Conservation (phyloP, 352 stramenopile genomes). For the Phytophthora sojae region DNA sequence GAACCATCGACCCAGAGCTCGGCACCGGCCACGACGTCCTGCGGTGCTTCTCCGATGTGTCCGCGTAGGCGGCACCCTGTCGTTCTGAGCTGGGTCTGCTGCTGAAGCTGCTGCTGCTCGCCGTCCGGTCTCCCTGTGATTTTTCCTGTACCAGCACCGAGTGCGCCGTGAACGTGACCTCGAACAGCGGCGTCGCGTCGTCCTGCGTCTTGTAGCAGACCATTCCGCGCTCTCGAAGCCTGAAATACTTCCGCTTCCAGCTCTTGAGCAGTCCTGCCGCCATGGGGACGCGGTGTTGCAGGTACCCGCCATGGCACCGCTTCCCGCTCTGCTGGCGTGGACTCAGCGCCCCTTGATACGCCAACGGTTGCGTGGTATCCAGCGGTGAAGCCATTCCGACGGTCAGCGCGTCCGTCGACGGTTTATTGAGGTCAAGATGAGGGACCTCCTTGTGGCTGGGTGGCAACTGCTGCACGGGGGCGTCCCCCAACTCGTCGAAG, state of each 20-base stretch:
- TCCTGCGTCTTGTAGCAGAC: slow-evolving; percentile 70
- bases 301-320: slow-evolving; percentile 62
- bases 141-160: slow-evolving; percentile 49
- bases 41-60: slow-evolving; percentile 16
- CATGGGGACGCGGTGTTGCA: slow-evolving; percentile 65
- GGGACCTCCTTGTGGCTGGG: slow-evolving; percentile 10
- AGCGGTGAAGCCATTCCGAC: not conserved
- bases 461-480: slow-evolving; percentile 39
- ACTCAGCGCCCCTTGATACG: slow-evolving; percentile 65
- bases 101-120: slow-evolving; percentile 8
- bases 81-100: not conserved
- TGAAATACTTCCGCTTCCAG: slow-evolving; percentile 81
- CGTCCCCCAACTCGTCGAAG: slow-evolving; percentile 29
- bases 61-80: not conserved
- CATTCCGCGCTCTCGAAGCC: slow-evolving; percentile 67
- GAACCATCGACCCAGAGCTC: slow-evolving; percentile 37
- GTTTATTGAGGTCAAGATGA: slow-evolving; percentile 14
- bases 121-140: not conserved
- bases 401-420: not conserved
- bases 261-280: slow-evolving; percentile 69
- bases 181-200: slow-evolving; percentile 57
- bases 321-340: slow-evolving; percentile 61
- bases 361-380: slow-evolving; percentile 7
- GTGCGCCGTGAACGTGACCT: slow-evolving; percentile 64
- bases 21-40: slow-evolving; percentile 15